Evolutionary conservation across 2,329 filamentous ascomycete species (phyloP), one percentile per base, ranked within the genome.

Genomic region (Coccinonectria pachysandricola): DNA sequence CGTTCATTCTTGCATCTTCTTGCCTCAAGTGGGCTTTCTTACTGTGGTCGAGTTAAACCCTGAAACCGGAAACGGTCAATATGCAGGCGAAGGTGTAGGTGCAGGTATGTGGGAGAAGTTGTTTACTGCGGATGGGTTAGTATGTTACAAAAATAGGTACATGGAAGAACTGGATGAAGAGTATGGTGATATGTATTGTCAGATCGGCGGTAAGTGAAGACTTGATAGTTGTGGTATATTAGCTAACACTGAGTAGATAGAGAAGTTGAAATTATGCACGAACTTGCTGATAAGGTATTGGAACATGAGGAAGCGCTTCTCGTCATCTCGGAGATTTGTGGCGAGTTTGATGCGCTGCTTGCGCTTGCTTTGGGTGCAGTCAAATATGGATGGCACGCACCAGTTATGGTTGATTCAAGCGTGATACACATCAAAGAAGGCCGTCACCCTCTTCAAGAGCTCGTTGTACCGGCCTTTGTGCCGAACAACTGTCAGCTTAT

Each of bases 1-100:
- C 32, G 56, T 78, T 9, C 62, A 67, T 17, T 87, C 87, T 28
- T 92, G 92, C 36, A 79, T 91, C 11, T 94, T 91, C 50, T 80
- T 93, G 35, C 88, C 87, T 1, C 86, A 94, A 45, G 71, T 95
- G 19, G 91, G 91, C 0, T 98, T 95, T 48, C 68, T 95, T 19
- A 81, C 86, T 3, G 75, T 79, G 0, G 75, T 93, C 10, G 71
- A 85, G 39, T 31, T 35, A 7, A 43, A 53, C 22, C 34, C 45
- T 9, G 50, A 61, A 2, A 74, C 68, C 2, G 72, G 73, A 0
- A 57, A 64, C 23, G 68, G 71, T 0, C 59, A 70, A 8, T 87
- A 79, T 39, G 65, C 74, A 39, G 82, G 82, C 1, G 60, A 69
- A 31, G 62, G 65, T 0, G 49, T 60, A 4, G 48, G 59, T 2